A percentile compares a stretch with the other conserved stretches of the same genome.
Conservation (phyloP, 2,329 filamentous ascomycete species). For the Mariannaea sp. region DNA sequence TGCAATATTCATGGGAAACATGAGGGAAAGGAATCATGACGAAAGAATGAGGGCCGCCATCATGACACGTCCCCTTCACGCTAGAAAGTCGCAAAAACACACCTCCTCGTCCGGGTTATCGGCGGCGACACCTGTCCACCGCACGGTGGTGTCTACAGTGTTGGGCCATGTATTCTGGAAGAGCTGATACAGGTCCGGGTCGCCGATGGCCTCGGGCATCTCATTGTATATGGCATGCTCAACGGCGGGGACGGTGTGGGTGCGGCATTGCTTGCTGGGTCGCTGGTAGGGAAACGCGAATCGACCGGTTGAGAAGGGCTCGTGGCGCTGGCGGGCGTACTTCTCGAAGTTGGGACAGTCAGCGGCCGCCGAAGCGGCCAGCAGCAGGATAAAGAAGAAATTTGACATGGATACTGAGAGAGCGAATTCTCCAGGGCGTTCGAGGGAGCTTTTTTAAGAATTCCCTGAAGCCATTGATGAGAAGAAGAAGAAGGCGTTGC, state of each 20-base stretch:
- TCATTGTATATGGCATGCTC: slow-evolving; percentile 72
- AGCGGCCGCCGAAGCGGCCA: slow-evolving; percentile 25
- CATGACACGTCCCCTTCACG: background rate
- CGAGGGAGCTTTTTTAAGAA: background rate
- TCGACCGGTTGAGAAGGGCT: slow-evolving; percentile 76
- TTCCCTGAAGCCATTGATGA: background rate
- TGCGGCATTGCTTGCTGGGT: slow-evolving; percentile 76
- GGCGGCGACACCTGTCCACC: slow-evolving; percentile 66
- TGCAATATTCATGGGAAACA: too few relatives aligned
- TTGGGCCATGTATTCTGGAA: slow-evolving; percentile 78
- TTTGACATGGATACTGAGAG: slow-evolving; percentile 19
- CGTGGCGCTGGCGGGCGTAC: slow-evolving; percentile 53
- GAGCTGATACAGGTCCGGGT: slow-evolving; percentile 74
- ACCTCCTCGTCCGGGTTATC: slow-evolving; percentile 64
- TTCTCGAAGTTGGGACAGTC: slow-evolving; percentile 44
- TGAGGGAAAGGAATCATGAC: background rate
- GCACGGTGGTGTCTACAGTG: slow-evolving; percentile 73
- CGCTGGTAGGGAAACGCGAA: slow-evolving; percentile 81
- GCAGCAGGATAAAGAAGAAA: slow-evolving; percentile 15
- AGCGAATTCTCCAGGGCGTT: too few relatives aligned
- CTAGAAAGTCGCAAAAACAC: too few relatives aligned
- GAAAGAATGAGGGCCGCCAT: background rate
- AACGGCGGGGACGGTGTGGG: slow-evolving; percentile 76
- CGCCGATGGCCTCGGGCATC: slow-evolving; percentile 70
- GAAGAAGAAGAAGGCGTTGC: too few relatives aligned